Conservation (phyloP, 352 stramenopile genomes). For the Phytophthora macrochlamydospora region DNA sequence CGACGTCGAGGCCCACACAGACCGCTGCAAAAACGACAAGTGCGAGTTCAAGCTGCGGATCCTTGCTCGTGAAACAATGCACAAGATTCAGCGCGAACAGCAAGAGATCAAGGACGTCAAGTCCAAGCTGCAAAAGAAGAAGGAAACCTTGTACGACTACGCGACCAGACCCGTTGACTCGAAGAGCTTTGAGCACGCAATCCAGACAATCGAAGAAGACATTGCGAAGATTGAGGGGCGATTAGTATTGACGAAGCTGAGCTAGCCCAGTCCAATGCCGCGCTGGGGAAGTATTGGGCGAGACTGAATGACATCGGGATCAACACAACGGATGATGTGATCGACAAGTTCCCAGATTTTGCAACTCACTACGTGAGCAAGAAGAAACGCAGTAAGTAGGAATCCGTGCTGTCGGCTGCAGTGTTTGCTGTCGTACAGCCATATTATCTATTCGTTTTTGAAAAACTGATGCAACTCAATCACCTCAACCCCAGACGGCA, state of each 20-base stretch:
- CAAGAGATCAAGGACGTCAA: constrained; percentile 41
- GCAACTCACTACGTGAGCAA: constrained; percentile 35
- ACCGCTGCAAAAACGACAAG: constrained; percentile 60
- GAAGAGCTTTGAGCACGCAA: constrained; percentile 51
- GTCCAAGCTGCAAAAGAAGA: constrained; percentile 40
- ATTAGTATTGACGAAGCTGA: constrained; percentile 38
- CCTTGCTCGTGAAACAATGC: constrained; percentile 73
- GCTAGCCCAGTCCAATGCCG: constrained; percentile 23
- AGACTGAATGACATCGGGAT: constrained; percentile 42
- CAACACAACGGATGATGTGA: constrained; percentile 45
- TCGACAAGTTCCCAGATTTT: constrained; percentile 51
- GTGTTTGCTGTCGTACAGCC: constrained; percentile 5
- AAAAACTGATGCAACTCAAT: no score
- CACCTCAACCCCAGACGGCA: no score
- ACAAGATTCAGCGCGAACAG: constrained; percentile 68
- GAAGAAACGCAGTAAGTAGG: constrained; percentile 1
- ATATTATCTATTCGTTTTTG: not conserved
- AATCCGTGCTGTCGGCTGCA: constrained; percentile 52
- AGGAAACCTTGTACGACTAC: constrained; percentile 37
- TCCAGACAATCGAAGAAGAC: constrained; percentile 65
- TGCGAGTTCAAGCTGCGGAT: constrained; percentile 78
- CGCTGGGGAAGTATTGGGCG: constrained; percentile 26
- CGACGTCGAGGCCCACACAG: constrained; percentile 73
- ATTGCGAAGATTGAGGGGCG: constrained; percentile 28
- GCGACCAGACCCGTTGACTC: constrained; percentile 19